Conservation (phyloP, 495 filamentous ascomycete species). For the Annulohypoxylon nitens region DNA sequence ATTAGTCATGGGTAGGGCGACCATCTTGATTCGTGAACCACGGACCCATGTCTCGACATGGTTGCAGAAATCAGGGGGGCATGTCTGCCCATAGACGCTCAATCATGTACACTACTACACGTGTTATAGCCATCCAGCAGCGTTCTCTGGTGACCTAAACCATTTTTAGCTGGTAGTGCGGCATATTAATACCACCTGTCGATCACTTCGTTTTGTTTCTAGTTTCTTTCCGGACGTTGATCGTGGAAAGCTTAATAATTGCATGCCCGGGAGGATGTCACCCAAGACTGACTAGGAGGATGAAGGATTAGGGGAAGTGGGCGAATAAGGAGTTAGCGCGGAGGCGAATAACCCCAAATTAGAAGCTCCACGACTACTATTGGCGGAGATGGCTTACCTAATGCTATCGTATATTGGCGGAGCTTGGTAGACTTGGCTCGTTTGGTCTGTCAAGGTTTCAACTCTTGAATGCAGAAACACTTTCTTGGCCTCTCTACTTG, state of each 20-base stretch:
- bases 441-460: conserved; percentile 17
- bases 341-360: conserved; percentile 28
- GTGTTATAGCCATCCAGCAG: conserved; percentile 29
- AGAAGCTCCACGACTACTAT: conserved; percentile 19
- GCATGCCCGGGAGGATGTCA: conserved; percentile 32
- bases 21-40: conserved; percentile 33
- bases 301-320: conserved; percentile 34
- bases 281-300: conserved; percentile 30
- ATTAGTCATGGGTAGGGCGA: conserved; percentile 32
- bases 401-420: conserved; percentile 28
- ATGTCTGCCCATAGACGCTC: conserved; percentile 14
- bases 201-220: conserved; percentile 14
- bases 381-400: conserved; percentile 34
- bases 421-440: conserved; percentile 14
- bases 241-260: conserved; percentile 29
- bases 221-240: conserved; percentile 1
- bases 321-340: conserved; percentile 21
- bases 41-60: conserved; percentile 29
- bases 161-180: conserved; percentile 32
- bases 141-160: conserved; percentile 17
- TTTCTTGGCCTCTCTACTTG: conserved; percentile 22
- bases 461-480: conserved; percentile 19
- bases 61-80: conserved; percentile 29
- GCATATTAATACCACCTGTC: conserved; percentile 34
- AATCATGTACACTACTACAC: conserved; percentile 24